phyloP scores from a whole-genome alignment of 1,284 basidiomycete genomes.

The Malassezia dermatis region DNA sequence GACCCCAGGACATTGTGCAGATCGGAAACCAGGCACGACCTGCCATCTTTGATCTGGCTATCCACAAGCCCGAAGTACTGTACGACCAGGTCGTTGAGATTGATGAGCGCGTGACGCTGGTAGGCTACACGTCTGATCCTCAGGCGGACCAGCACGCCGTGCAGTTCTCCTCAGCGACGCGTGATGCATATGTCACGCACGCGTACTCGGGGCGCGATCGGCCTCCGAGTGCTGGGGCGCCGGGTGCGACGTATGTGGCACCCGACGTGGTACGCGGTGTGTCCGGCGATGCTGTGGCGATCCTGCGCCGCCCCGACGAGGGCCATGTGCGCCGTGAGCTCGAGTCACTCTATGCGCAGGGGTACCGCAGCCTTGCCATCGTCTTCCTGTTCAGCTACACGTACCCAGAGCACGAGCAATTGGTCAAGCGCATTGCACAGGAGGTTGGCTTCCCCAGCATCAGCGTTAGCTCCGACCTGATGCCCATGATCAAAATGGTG shows the following conservation, averaged over 20 bases:
- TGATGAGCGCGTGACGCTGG: conserved; percentile 85
- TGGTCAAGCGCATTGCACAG: conserved; percentile 64
- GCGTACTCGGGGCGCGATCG: conserved; percentile 35
- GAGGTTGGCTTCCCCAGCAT: conserved; percentile 74
- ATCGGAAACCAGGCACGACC: conserved; percentile 86
- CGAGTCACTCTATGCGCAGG: conserved; percentile 60
- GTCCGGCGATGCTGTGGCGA: conserved; percentile 80
- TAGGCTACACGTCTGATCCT: conserved; percentile 85
- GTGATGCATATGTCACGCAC: conserved; percentile 21
- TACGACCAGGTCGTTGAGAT: conserved; percentile 74
- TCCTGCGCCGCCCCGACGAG: conserved; percentile 60
- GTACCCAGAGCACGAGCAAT: conserved; percentile 67
- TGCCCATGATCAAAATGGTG: conserved; percentile 85
- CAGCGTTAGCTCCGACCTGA: conserved; percentile 72
- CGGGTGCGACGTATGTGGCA: conserved; percentile 55
- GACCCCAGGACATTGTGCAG: conserved; percentile 60
- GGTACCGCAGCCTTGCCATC: conserved; percentile 73
- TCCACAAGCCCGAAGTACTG: conserved; percentile 60
- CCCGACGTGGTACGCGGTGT: conserved; percentile 66
- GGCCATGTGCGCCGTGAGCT: conserved; percentile 53
- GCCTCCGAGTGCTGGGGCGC: conserved; percentile 53
- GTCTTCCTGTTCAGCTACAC: conserved; percentile 87
- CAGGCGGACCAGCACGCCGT: conserved; percentile 58
- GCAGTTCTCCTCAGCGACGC: conserved; percentile 19
- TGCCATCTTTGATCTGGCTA: conserved; percentile 55